Evolutionary conservation across 2,329 filamentous ascomycete genomes (phyloP), one percentile per base, ranked within the genome.

Genomic region (Penicillium capsulatum): DNA sequence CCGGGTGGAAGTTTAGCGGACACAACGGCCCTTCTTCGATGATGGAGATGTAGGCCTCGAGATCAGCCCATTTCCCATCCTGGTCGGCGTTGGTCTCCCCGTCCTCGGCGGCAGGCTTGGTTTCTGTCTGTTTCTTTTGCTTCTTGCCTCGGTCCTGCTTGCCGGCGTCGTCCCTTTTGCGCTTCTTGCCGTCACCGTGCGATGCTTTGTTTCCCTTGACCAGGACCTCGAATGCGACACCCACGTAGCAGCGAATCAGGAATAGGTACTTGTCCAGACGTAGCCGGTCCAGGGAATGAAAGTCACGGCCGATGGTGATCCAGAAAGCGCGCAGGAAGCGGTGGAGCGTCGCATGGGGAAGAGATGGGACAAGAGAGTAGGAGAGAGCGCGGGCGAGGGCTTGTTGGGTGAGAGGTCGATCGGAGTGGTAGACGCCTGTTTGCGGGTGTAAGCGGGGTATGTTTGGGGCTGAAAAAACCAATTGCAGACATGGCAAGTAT

Each of bases 231-330:
- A 94, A 80, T 7, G 81, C 80, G n/a, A 84, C 81, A 26, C 77
- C 80, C 10, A 96, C 70, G 53, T 88, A 86, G 49, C 85, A 79
- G 36, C 92, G 77, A 42, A 94, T 84, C 13, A 97, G 75, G 52
- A 90, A 76, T 40, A 98, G 70, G 59, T 94, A 97, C 72, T 98
- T 98, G 68, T 98, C 89, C 72, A 97, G 83, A 29, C 87, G 79
- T 50, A 86, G 67, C 7, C 84, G 80, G 61, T 89, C 85, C 45
- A 89, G 81, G 31, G 73, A 70, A 17, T 77, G 78, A 79, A 83
- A 89, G 65, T 87, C 80, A 31, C 76, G 67, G 32, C 76, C 72
- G 63, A 89, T 76, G 7, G 82, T 84, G 50, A 77, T 74, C 83
- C 83, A 88, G 67, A 87, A 88, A 17, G 73, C 83, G 43, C 70